Evolutionary conservation across 345 rosid species (phyloP).

Genomic region (Theobroma cacao): DNA sequence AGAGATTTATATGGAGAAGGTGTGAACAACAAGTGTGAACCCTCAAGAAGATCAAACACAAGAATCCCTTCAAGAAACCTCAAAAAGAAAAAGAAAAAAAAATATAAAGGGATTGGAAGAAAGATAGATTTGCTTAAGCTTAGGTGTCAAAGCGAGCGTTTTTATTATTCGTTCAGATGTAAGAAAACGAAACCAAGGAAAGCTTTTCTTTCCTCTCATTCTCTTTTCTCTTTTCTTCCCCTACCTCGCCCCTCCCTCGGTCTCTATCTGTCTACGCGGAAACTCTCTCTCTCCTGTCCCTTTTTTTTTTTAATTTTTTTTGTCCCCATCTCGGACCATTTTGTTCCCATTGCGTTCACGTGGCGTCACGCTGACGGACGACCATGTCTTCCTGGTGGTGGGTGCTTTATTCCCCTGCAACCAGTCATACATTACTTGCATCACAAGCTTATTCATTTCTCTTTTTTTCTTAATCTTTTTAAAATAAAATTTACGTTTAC

Average conservation of each 20-base stretch:
- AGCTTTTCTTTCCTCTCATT: conserved; percentile 24
- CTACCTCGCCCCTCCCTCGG: conserved; percentile 24
- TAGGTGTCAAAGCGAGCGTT: conserved; percentile 32
- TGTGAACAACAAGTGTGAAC: conserved; percentile 66
- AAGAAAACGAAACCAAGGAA: conserved; percentile 20
- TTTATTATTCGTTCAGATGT: conserved; percentile 36
- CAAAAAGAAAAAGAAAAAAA: background rate
- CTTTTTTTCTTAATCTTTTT: background rate
- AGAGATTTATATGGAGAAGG: conserved; percentile 38
- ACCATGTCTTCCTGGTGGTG: conserved; percentile 21
- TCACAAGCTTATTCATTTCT: conserved; percentile 21
- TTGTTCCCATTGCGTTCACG: conserved; percentile 47
- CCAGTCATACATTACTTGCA: conserved; percentile 32
- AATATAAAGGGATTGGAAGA: background rate
- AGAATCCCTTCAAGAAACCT: background rate
- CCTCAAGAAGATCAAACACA: conserved; percentile 32
- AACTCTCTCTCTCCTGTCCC: conserved; percentile 30
- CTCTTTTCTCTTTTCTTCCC: conserved; percentile 15
- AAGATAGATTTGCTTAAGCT: conserved; percentile 8
- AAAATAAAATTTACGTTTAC: background rate
- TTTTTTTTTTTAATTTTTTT: background rate
- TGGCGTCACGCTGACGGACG: conserved; percentile 60
- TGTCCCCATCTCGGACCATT: conserved; percentile 11
- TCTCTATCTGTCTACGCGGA: conserved; percentile 91
- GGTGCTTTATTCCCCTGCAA: conserved; percentile 34